Conservation (phyloP, 208 protist species). For the Trypanosoma platydactyli region DNA sequence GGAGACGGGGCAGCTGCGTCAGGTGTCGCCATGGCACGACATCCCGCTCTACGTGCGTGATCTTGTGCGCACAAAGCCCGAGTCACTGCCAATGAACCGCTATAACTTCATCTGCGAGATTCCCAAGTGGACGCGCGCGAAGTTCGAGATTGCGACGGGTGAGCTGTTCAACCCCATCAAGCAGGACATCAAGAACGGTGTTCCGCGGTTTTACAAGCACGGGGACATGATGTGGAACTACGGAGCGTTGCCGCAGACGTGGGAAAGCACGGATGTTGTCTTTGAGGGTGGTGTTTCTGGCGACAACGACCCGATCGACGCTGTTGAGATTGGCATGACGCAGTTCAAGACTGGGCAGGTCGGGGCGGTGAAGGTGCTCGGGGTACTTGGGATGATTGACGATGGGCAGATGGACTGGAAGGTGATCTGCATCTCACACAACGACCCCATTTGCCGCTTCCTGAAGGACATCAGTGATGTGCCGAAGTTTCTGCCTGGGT, state of each 20-base stretch:
- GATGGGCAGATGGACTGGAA: slow-evolving; percentile 96
- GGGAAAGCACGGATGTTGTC: slow-evolving; percentile 92
- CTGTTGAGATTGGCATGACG: slow-evolving; percentile 88
- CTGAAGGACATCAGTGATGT: slow-evolving; percentile 90
- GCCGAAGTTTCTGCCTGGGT: slow-evolving; percentile 87
- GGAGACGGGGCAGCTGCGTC: slow-evolving; percentile 65
- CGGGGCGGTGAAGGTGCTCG: slow-evolving; percentile 87
- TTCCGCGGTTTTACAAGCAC: slow-evolving; percentile 96
- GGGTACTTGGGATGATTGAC: slow-evolving; percentile 93
- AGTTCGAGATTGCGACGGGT: slow-evolving; percentile 96
- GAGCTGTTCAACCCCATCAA: slow-evolving; percentile 96
- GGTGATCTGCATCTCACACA: slow-evolving; percentile 90
- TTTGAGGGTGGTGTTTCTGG: slow-evolving; percentile 82
- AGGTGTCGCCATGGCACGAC: slow-evolving; percentile 93
- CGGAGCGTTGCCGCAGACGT: slow-evolving; percentile 95
- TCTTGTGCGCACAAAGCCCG: slow-evolving; percentile 85
- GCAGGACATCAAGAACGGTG: slow-evolving; percentile 95
- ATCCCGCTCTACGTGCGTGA: slow-evolving; percentile 87
- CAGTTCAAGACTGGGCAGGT: slow-evolving; percentile 86
- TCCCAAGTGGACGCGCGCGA: slow-evolving; percentile 93
- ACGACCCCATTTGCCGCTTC: slow-evolving; percentile 88
- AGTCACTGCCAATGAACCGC: slow-evolving; percentile 77
- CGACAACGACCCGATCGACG: slow-evolving; percentile 94
- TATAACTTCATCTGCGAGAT: slow-evolving; percentile 95
- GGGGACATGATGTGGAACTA: slow-evolving; percentile 97